Conservation (phyloP, 2,329 filamentous ascomycete genomes). For the Monosporascus sp. region DNA sequence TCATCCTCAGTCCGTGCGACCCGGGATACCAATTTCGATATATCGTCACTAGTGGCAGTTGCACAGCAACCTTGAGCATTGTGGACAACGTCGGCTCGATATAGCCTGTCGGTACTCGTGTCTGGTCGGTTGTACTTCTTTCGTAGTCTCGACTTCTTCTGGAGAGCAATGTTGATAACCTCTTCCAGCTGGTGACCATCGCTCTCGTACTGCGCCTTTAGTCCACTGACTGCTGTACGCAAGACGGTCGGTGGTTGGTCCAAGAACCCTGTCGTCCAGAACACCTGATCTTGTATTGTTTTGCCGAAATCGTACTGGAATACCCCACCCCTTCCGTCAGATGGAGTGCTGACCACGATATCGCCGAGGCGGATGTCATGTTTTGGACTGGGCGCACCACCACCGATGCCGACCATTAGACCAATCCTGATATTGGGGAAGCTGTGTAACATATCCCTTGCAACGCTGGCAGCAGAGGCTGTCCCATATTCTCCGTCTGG, state of each 20-base stretch:
- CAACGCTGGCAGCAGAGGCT: slow-evolving; percentile 25
- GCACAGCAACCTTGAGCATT: background rate
- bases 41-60: slow-evolving; percentile 11
- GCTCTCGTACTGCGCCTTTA: slow-evolving; percentile 8
- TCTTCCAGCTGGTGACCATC: slow-evolving; percentile 9
- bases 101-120: too few species aligned
- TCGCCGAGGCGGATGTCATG: slow-evolving; percentile 18
- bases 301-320: slow-evolving; percentile 21
- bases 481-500: slow-evolving; percentile 26
- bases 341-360: slow-evolving; percentile 17
- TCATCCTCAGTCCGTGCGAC: background rate
- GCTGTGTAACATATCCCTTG: slow-evolving; percentile 22
- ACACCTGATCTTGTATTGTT: slow-evolving; percentile 3
- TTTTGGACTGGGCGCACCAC: slow-evolving; percentile 11
- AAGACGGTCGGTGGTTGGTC: slow-evolving; percentile 15
- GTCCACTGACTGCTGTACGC: slow-evolving; percentile 10
- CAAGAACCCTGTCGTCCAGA: slow-evolving; percentile 11
- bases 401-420: slow-evolving; percentile 38
- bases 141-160: too few species aligned
- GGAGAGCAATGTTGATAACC: slow-evolving; percentile 5
- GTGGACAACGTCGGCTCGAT: too few species aligned
- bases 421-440: slow-evolving; percentile 31
- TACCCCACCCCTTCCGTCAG: slow-evolving; percentile 10
- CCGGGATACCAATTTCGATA: slow-evolving; percentile 2
- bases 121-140: too few species aligned